Evolutionary conservation across 495 filamentous ascomycete genomes (phyloP).

Genomic region (Penicillium lividum): DNA sequence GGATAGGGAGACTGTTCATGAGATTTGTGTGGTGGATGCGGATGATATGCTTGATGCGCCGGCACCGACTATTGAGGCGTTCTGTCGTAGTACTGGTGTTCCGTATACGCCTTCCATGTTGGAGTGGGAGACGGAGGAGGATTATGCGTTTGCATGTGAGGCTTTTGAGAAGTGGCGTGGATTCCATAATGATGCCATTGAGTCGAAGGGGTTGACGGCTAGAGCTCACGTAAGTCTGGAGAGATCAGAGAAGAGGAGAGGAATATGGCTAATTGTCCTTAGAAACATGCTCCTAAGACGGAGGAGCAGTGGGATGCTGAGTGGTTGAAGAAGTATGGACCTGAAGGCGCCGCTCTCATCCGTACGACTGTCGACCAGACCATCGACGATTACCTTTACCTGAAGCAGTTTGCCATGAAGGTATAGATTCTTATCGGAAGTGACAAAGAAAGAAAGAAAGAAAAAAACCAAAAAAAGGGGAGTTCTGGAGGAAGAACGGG

Average conservation of each 20-base stretch:
- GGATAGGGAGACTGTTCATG: slow-evolving; percentile 33
- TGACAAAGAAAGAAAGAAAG: slow-evolving; percentile 2
- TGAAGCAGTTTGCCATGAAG: slow-evolving; percentile 85
- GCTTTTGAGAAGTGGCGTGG: slow-evolving; percentile 95
- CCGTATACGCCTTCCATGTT: slow-evolving; percentile 74
- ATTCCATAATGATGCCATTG: slow-evolving; percentile 92
- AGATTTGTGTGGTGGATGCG: slow-evolving; percentile 90
- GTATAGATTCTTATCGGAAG: slow-evolving; percentile 30
- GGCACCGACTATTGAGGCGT: slow-evolving; percentile 67
- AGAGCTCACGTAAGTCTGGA: slow-evolving; percentile 65
- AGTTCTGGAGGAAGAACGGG: neutral
- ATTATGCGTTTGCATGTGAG: slow-evolving; percentile 60
- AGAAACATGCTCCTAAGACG: slow-evolving; percentile 60
- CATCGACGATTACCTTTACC: slow-evolving; percentile 82
- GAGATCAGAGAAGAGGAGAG: neutral
- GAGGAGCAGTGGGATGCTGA: slow-evolving; percentile 72
- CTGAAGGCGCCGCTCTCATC: slow-evolving; percentile 73
- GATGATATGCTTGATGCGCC: slow-evolving; percentile 91
- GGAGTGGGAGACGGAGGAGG: slow-evolving; percentile 72
- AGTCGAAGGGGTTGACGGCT: slow-evolving; percentile 70
- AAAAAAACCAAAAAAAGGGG: slow-evolving; percentile 12
- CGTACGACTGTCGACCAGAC: slow-evolving; percentile 75
- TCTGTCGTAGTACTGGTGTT: slow-evolving; percentile 75
- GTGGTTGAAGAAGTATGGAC: slow-evolving; percentile 82
- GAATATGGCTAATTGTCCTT: neutral